A percentile compares a stretch with the other conserved stretches of the same genome.
phyloP scores from a whole-genome alignment of 2,329 filamentous ascomycete genomes.

The Alternaria ventricosa region DNA sequence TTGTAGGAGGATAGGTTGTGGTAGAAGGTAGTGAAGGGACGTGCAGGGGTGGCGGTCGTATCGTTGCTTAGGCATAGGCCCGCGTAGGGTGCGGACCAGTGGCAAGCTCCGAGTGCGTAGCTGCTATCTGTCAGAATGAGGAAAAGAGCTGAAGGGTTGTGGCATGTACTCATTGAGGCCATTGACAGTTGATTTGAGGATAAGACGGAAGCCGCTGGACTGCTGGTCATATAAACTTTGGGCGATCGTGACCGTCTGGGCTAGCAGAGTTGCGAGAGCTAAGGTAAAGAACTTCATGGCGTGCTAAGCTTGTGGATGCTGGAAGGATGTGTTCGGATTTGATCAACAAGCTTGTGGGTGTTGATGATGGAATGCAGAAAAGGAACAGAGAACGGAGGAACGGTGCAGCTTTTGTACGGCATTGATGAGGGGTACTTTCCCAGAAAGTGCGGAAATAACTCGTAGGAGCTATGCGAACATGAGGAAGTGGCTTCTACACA shows the following conservation, averaged over 20 bases:
- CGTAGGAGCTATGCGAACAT: not conserved
- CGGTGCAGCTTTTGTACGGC: not conserved
- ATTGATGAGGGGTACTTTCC: not conserved
- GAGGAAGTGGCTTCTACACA: not conserved
- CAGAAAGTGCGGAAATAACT: not conserved
- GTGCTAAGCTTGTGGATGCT: not conserved
- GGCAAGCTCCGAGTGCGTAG: conserved; percentile 40
- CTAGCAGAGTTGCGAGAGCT: conserved; percentile 1
- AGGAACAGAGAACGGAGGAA: not conserved
- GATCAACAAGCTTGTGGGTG: not conserved
- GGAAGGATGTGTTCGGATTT: not conserved
- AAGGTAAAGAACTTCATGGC: conserved; percentile 11
- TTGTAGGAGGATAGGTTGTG: conserved; percentile 34
- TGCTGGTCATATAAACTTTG: not conserved
- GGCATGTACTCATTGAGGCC: conserved; percentile 22
- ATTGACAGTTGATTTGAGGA: conserved; percentile 24
- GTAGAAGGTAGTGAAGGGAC: conserved; percentile 32
- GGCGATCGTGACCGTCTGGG: not conserved
- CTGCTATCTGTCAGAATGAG: conserved; percentile 1
- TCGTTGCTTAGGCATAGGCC: conserved; percentile 37
- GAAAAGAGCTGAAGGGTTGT: not conserved
- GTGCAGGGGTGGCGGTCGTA: conserved; percentile 8
- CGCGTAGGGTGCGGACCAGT: conserved; percentile 56
- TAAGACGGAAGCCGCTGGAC: conserved; percentile 30
- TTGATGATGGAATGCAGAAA: not conserved